Base-by-base conservation (phyloP, 305 asterid species). In the Rubia balearica region DNA sequence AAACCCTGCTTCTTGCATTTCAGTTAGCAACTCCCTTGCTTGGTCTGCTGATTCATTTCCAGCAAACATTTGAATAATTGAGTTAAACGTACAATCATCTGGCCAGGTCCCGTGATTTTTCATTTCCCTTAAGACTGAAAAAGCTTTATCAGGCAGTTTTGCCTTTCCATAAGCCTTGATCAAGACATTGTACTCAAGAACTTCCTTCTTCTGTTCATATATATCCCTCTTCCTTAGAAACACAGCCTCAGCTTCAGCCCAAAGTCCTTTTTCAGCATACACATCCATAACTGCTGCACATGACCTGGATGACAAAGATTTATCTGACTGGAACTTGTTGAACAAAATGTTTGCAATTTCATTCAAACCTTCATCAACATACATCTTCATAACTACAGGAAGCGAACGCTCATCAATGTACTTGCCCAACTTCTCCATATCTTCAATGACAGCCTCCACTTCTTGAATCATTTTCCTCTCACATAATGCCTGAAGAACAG, bases 41-140 rank as follows among this genome's bases (percentile, higher is more conserved):
- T 79, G 77, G 62, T 93, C 96, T 40, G 77, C 87, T 45, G 86
- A 85, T 75, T 83, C 89, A 61, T 85, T 84, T 51, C 88, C 90
- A 5, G 90, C 84, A 46, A 83, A 80, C 97, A 93, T 93, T 77
- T 93, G 98, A 69, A 89, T 86, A 46, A 90, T 82, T 70, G 97
- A 85, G 79, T 93, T 90, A 71, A 84, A 93, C 7, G 98, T 93
- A 83, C 96, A 89, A 71, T 83, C 88, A 60, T 93, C 97, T 14
- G 98, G 98, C 98, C 96, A 93, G 14, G 86, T 81, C 65, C 98
- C 98, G 66, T 89, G 96, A 79, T 81, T 88, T 79, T 90, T 89
- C 98, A 93, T 93, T 63, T 92, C 85, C 72, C 77, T 83, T 81
- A 93, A 93, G 69, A 93, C 94, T 5, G 83, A 81, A 46, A 82